A percentile compares a stretch with the other conserved stretches of the same genome.
These are phyloP conservation scores for Aspergillus sp. DNA, from an alignment of 2,329 filamentous ascomycete genomes.

Conservation along the genomic window DNA sequence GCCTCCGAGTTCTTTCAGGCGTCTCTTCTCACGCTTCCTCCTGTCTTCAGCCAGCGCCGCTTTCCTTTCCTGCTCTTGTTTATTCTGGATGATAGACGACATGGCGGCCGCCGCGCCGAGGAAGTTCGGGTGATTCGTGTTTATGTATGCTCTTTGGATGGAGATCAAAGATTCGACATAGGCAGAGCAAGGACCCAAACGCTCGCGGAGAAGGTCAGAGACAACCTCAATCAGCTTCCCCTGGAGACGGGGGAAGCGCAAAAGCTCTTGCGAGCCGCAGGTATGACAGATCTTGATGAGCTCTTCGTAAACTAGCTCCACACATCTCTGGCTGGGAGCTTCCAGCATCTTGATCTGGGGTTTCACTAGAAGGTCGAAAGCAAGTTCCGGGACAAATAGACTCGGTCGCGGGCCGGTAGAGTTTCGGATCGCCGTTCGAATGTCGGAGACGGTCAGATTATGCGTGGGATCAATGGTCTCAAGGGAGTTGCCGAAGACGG, in stretches of 20 bases:
- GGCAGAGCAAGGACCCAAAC: slow-evolving; percentile 79
- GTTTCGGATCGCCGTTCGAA: slow-evolving; percentile 95
- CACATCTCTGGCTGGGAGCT: slow-evolving; percentile 90
- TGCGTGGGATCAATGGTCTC: slow-evolving; percentile 95
- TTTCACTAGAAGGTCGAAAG: slow-evolving; percentile 95
- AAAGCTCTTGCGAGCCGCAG: slow-evolving; percentile 90
- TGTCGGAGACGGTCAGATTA: slow-evolving; percentile 91
- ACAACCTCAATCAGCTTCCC: slow-evolving; percentile 98
- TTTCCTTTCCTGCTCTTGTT: slow-evolving; percentile 90
- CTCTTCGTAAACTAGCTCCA: slow-evolving; percentile 97
- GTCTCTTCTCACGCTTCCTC: slow-evolving; percentile 77
- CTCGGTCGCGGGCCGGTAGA: slow-evolving; percentile 94
- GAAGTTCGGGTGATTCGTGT: slow-evolving; percentile 99
- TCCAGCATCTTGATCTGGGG: slow-evolving; percentile 97
- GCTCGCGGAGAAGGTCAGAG: slow-evolving; percentile 88
- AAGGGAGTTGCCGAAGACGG: slow-evolving; percentile 92
- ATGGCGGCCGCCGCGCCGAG: slow-evolving; percentile 94
- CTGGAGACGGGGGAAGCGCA: slow-evolving; percentile 86
- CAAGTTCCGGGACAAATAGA: slow-evolving; percentile 94
- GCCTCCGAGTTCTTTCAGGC: slow-evolving; percentile 75
- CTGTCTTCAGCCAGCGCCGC: slow-evolving; percentile 76
- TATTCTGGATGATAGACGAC: slow-evolving; percentile 92
- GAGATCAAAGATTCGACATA: slow-evolving; percentile 97
- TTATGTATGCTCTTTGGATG: slow-evolving; percentile 97
- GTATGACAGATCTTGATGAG: slow-evolving; percentile 99